Evolutionary conservation across 2,329 filamentous ascomycete species (phyloP).

Genomic region (Colletotrichum lini): DNA sequence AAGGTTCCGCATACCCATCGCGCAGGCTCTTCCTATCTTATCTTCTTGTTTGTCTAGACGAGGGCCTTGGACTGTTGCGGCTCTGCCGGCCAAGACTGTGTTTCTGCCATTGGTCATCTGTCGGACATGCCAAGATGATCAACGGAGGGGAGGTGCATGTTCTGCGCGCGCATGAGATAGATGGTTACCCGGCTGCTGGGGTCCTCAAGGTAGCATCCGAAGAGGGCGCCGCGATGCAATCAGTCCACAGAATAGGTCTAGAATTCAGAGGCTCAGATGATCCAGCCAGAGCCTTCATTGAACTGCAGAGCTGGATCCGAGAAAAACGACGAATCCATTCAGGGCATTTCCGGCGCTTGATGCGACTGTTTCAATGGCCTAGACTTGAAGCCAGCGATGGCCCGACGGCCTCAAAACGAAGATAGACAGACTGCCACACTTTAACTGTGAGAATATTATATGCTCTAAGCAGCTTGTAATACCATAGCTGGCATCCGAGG

Average conservation of each 20-base stretch:
- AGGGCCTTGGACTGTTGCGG: neutral
- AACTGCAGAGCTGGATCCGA: no score
- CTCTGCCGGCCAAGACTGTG: neutral
- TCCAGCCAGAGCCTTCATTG: neutral
- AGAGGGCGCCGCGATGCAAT: no score
- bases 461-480: neutral
- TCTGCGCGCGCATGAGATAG: neutral
- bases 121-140: conserved; percentile 3
- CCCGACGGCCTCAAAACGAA: no score
- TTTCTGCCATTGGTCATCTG: no score
- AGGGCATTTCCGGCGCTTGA: accelerated
- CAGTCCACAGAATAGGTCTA: no score
- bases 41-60: neutral
- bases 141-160: neutral
- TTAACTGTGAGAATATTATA: accelerated
- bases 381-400: no score
- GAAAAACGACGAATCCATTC: no score
- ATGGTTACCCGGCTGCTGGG: neutral
- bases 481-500: accelerated
- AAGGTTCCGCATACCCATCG: no score
- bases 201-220: neutral
- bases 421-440: no score
- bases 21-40: no score
- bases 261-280: no score
- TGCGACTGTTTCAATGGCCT: no score